A percentile compares a stretch with the other conserved stretches of the same genome.
Evolutionary conservation across 257 asterid genomes (phyloP).

Genomic region (Apocynum venetum): DNA sequence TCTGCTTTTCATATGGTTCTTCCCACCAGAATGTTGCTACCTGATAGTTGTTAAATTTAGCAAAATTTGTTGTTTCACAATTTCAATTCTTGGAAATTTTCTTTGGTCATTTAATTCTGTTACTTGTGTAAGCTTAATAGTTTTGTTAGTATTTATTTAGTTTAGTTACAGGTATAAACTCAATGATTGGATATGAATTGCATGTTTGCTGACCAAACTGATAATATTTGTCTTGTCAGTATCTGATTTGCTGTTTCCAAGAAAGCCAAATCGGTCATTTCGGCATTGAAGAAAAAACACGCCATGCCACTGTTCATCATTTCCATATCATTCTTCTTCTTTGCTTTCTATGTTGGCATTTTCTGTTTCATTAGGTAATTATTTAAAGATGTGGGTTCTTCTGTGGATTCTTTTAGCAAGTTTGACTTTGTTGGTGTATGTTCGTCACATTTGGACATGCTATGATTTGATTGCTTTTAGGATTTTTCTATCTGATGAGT

Average conservation of each 20-base stretch:
- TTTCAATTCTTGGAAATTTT: background rate
- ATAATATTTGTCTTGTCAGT: background rate
- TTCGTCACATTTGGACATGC: background rate
- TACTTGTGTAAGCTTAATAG: background rate
- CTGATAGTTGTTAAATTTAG: too few relatives aligned
- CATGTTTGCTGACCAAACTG: background rate
- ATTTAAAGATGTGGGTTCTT: background rate
- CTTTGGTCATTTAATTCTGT: background rate
- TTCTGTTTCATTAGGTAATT: background rate
- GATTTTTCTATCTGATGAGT: background rate
- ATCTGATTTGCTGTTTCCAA: background rate
- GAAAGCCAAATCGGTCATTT: background rate
- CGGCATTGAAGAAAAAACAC: background rate
- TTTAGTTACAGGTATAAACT: background rate
- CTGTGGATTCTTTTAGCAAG: background rate
- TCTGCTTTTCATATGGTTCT: background rate
- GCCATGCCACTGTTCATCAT: slow-evolving; percentile 1
- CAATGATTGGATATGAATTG: too few relatives aligned
- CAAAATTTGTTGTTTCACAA: background rate
- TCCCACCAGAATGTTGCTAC: background rate
- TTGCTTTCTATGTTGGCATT: background rate
- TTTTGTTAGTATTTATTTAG: background rate
- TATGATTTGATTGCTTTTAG: background rate
- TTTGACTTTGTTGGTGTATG: background rate
- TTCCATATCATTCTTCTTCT: background rate